Evolutionary conservation across 2,329 filamentous ascomycete species (phyloP), one percentile per base, ranked within the genome.

Genomic region (Alternaria triticimaculans): DNA sequence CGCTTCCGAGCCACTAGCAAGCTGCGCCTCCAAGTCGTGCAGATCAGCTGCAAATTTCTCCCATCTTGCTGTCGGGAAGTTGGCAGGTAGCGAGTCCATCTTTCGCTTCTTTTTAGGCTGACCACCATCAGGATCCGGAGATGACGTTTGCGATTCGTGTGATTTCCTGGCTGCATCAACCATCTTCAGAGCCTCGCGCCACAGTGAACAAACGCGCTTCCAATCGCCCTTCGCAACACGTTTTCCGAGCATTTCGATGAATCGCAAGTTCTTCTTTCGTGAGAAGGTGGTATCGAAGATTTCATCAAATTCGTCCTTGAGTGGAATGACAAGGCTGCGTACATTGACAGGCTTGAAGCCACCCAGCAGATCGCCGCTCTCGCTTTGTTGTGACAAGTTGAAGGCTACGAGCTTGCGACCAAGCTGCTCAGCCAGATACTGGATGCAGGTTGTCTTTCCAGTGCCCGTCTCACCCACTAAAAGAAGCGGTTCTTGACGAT

Each of bases 381-480:
- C 96, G 75, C 94, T 98, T 78, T 99, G 96, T 77, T 99, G 96
- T 0, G 96, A 99, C 77, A 99, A 80, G 76, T 99, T 99, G 76
- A 99, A 94, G 3, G 94, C 93, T 0, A 94, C 92, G 12, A 99
- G 87, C 72, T 93, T 96, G 76, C 94, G 92, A 2, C 94, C 93
- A 26, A 97, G 86, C 4, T 91, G 87, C 62, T 92, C 90, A 0
- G 96, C 94, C 60, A 99, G 84, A 76, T 97, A 94, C 78, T 99
- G 96, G 14, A 99, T 90, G 25, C 96, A 92, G 0, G 96, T 97
- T 0, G 96, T 99, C 82, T 99, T 99, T 73, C 96, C 96, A 55
- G 97, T 97, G 83, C 96, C 96, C 8, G 96, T 99, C 82, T 99
- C 96, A 76, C 96, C 96, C n/a, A 99, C 96, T 26, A 99, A 88